Percentiles rank a stretch among this genome's conserved stretches.
Evolutionary conservation across 345 rosid genomes (phyloP).

Genomic region (Eucalyptus victrix): DNA sequence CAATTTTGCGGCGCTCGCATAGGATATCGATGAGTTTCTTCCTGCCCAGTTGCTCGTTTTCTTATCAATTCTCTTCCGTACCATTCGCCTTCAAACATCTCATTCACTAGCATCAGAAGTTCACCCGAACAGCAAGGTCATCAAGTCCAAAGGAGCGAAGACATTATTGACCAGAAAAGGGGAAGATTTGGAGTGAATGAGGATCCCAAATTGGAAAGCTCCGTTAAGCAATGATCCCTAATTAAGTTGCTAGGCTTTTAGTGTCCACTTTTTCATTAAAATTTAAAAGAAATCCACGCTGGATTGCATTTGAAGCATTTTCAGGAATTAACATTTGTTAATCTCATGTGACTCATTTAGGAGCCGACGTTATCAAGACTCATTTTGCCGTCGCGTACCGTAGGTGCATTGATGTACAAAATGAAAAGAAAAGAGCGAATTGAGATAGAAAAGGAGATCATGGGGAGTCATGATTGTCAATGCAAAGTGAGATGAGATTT

Average conservation of each 20-base stretch:
- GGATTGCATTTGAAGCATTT: background rate
- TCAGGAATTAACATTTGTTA: background rate
- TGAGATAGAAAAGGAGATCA: too few relatives aligned
- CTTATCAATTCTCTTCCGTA: background rate
- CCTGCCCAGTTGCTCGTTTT: background rate
- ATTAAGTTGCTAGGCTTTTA: background rate
- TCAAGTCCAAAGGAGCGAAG: background rate
- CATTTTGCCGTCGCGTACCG: accelerated
- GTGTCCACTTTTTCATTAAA: background rate
- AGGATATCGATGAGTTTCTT: background rate
- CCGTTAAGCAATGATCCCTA: background rate
- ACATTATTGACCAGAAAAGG: background rate
- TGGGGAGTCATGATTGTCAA: background rate
- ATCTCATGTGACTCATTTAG: background rate
- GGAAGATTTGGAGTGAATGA: background rate
- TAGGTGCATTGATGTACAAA: accelerated
- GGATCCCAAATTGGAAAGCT: background rate
- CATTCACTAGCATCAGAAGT: background rate
- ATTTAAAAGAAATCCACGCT: background rate
- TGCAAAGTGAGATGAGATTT: background rate
- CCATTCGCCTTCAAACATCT: background rate
- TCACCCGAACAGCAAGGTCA: background rate
- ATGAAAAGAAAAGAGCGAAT: too few relatives aligned
- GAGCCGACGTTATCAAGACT: accelerated
- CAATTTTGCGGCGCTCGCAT: background rate